These are phyloP conservation scores for Talaromyces piceae DNA, from an alignment of 2,329 filamentous ascomycete species.

Conservation along the genomic window DNA sequence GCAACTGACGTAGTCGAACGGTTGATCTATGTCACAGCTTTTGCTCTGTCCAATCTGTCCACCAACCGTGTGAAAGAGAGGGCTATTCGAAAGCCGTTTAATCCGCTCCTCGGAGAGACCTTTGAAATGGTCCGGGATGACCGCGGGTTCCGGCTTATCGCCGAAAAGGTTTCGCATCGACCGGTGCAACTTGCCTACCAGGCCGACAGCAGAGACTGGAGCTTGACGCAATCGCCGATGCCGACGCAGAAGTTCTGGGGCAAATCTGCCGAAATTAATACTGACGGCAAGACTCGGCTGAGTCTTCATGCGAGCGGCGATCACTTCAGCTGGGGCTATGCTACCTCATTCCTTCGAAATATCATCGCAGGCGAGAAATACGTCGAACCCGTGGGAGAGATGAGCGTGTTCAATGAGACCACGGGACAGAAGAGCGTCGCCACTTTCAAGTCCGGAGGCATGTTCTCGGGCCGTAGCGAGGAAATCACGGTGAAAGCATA, in stretches of 20 bases:
- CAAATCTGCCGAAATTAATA: slow-evolving; percentile 89
- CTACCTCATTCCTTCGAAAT: slow-evolving; percentile 87
- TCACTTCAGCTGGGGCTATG: slow-evolving; percentile 78
- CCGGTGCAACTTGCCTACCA: slow-evolving; percentile 90
- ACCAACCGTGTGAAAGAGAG: slow-evolving; percentile 78
- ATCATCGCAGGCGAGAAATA: slow-evolving; percentile 98
- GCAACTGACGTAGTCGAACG: slow-evolving; percentile 57
- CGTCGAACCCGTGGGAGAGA: slow-evolving; percentile 84
- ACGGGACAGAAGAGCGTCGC: slow-evolving; percentile 76
- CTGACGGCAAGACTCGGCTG: slow-evolving; percentile 76
- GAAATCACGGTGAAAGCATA: slow-evolving; percentile 74
- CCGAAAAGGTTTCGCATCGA: slow-evolving; percentile 90
- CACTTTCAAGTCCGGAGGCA: slow-evolving; percentile 89
- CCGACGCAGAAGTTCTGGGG: slow-evolving; percentile 98
- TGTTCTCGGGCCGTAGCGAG: slow-evolving; percentile 92
- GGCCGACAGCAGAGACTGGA: slow-evolving; percentile 80
- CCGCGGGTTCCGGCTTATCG: slow-evolving; percentile 79
- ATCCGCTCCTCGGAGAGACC: slow-evolving; percentile 91
- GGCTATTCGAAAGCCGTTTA: slow-evolving; percentile 91
- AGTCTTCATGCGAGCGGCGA: slow-evolving; percentile 70
- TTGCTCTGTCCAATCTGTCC: slow-evolving; percentile 82
- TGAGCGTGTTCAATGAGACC: slow-evolving; percentile 77
- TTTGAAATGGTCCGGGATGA: slow-evolving; percentile 87
- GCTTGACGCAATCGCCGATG: slow-evolving; percentile 75
- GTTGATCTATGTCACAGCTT: slow-evolving; percentile 77